A percentile compares a stretch with the other conserved stretches of the same genome.
Conservation (phyloP, 2,329 filamentous ascomycete genomes). For the Alternaria panax region DNA sequence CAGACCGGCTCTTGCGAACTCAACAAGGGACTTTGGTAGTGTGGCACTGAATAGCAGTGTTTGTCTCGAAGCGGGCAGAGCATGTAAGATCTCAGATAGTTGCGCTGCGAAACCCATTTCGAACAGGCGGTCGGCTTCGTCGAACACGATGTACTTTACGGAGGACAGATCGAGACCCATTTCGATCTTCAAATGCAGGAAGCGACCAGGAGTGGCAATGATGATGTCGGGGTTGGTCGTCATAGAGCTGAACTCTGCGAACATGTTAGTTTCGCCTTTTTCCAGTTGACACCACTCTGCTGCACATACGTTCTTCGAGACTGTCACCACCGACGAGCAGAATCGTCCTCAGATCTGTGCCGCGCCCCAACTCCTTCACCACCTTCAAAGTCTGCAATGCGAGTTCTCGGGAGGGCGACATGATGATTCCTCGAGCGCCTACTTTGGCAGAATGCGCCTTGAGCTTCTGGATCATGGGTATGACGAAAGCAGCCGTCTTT, state of each 20-base stretch:
- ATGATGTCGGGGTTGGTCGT: conserved; percentile 94
- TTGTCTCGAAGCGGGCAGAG: conserved; percentile 82
- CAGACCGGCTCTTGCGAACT: conserved; percentile 91
- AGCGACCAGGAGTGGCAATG: conserved; percentile 95
- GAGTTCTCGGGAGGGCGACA: conserved; percentile 92
- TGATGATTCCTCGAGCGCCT: conserved; percentile 82
- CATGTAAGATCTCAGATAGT: conserved; percentile 89
- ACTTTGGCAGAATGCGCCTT: conserved; percentile 87
- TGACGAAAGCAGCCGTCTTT: conserved; percentile 97
- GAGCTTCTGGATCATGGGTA: conserved; percentile 95
- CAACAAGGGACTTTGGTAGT: conserved; percentile 89
- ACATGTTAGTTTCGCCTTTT: conserved; percentile 5
- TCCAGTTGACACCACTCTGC: background rate
- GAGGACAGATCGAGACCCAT: conserved; percentile 93
- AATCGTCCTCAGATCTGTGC: conserved; percentile 90
- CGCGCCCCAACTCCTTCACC: conserved; percentile 89
- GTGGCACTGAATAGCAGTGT: conserved; percentile 96
- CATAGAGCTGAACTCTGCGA: conserved; percentile 80
- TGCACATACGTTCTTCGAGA: conserved; percentile 74
- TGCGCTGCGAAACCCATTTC: conserved; percentile 98
- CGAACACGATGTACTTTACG: conserved; percentile 93
- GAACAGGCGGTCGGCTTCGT: conserved; percentile 95
- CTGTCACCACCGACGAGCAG: conserved; percentile 94
- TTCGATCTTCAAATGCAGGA: conserved; percentile 95
- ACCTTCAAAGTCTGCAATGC: conserved; percentile 95